phyloP scores from a whole-genome alignment of 495 filamentous ascomycete species.

The Trichoderma asperelloides region DNA sequence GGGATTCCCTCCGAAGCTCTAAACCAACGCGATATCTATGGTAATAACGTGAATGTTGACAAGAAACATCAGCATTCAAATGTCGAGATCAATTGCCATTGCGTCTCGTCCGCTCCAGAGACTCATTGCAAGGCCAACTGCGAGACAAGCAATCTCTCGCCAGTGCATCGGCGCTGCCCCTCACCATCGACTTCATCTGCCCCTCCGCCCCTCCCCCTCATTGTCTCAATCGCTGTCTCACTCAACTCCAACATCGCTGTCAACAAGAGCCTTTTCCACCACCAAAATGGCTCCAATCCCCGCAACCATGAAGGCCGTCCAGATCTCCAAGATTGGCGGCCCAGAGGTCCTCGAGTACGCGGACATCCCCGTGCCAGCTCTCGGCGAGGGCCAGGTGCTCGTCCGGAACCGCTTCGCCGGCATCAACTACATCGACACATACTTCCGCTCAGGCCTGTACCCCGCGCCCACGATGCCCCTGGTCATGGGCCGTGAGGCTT shows the following conservation, averaged over 20 bases:
- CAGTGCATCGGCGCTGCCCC: background rate
- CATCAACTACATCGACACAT: conserved; percentile 80
- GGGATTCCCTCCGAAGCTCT: too few relatives aligned
- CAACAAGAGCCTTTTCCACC: background rate
- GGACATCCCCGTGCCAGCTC: conserved; percentile 61
- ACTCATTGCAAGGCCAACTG: background rate
- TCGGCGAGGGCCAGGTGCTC: conserved; percentile 59
- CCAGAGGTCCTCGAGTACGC: conserved; percentile 10
- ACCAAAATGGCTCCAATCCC: conserved; percentile 11
- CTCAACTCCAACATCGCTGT: background rate
- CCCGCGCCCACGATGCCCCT: conserved; percentile 58
- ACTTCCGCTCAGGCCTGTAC: conserved; percentile 88
- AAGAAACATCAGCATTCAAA: background rate
- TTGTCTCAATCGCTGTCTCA: background rate
- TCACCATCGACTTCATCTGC: conserved; percentile 1
- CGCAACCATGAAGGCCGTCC: conserved; percentile 10
- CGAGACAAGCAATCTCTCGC: background rate
- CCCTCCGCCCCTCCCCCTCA: conserved; percentile 7
- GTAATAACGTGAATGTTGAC: too few relatives aligned
- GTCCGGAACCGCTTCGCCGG: conserved; percentile 76
- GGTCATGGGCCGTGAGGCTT: conserved; percentile 76
- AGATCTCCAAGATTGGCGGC: conserved; percentile 11
- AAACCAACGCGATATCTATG: too few relatives aligned
- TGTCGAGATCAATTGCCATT: background rate
- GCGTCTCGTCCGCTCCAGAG: background rate